These are phyloP conservation scores for Atkinsonella hypoxylon DNA, from an alignment of 2,329 filamentous ascomycete genomes.

Conservation along the genomic window DNA sequence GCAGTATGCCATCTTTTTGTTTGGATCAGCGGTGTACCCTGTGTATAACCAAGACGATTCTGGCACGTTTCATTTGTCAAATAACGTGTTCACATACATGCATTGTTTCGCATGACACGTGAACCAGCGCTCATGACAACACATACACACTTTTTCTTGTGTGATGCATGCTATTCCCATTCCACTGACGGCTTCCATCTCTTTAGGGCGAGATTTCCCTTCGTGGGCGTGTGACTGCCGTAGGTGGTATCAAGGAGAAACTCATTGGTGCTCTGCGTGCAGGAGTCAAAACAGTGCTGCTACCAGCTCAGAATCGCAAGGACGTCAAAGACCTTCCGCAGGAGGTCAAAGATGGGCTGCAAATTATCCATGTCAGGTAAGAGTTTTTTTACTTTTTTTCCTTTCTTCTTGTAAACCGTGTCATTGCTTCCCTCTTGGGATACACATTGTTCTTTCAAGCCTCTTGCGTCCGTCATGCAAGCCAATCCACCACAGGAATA, in stretches of 20 bases:
- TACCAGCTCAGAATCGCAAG: conserved; percentile 82
- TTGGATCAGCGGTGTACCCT: not conserved
- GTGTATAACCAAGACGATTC: not conserved
- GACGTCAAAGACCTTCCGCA: conserved; percentile 82
- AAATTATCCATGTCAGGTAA: conserved; percentile 83
- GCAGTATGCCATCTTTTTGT: not conserved
- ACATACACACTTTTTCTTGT: no score
- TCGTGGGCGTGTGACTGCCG: conserved; percentile 79
- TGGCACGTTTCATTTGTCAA: not conserved
- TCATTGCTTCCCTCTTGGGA: not conserved
- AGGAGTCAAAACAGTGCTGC: conserved; percentile 84
- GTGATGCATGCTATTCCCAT: no score
- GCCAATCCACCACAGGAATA: no score
- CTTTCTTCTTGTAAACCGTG: conserved; percentile 13
- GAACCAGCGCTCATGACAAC: no score
- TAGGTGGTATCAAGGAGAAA: conserved; percentile 98
- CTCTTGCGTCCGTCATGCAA: no score
- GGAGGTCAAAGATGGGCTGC: conserved; percentile 76
- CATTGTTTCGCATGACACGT: not conserved
- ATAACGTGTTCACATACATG: not conserved
- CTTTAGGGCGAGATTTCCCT: conserved; percentile 58
- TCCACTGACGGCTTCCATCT: not conserved
- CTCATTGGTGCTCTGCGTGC: conserved; percentile 87
- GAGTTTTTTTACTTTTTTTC: conserved; percentile 30
- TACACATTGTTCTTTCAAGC: no score